A percentile compares a stretch with the other conserved stretches of the same genome.
These are phyloP conservation scores for Boletales sp. DNA, from an alignment of 768 basidiomycete genomes.

Conservation along the genomic window DNA sequence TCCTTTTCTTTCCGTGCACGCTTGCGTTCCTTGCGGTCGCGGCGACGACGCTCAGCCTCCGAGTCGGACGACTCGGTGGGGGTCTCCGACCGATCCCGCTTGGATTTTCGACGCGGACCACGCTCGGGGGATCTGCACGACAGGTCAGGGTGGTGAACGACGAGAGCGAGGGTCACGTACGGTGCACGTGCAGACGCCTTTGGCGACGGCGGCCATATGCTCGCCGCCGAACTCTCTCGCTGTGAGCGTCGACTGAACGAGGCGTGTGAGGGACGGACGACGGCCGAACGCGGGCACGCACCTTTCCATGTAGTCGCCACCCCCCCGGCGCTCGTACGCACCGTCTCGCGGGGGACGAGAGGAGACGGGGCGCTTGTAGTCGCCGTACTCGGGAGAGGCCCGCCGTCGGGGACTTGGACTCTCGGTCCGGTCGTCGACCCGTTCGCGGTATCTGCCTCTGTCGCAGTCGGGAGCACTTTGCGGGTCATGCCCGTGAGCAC, in stretches of 20 bases:
- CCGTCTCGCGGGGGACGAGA: constrained; percentile 29
- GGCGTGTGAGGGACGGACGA: no score
- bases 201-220: constrained; percentile 84
- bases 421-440: constrained; percentile 17
- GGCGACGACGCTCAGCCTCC: constrained; percentile 57
- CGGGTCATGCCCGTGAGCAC: not conserved
- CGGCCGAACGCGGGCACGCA: constrained; percentile 28
- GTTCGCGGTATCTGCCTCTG: constrained; percentile 3
- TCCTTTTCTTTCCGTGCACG: constrained; percentile 49
- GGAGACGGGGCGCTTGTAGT: constrained; percentile 48
- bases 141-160: not conserved
- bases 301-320: constrained; percentile 67
- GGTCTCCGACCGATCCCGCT: constrained; percentile 48
- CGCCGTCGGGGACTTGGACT: constrained; percentile 28
- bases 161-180: constrained; percentile 35
- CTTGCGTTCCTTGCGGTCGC: constrained; percentile 60
- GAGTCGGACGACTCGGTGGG: constrained; percentile 44
- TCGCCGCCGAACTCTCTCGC: constrained; percentile 51
- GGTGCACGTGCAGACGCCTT: constrained; percentile 56
- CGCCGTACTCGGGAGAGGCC: constrained; percentile 58
- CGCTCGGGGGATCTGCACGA: constrained; percentile 53
- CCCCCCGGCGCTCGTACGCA: constrained; percentile 22
- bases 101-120: constrained; percentile 51
- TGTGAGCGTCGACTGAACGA: constrained; percentile 62
- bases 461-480: constrained; percentile 9